Evolutionary conservation across 139 green algal genomes (phyloP), one percentile per base, ranked within the genome.

Genomic region (Chlamydomonas schloesseri): DNA sequence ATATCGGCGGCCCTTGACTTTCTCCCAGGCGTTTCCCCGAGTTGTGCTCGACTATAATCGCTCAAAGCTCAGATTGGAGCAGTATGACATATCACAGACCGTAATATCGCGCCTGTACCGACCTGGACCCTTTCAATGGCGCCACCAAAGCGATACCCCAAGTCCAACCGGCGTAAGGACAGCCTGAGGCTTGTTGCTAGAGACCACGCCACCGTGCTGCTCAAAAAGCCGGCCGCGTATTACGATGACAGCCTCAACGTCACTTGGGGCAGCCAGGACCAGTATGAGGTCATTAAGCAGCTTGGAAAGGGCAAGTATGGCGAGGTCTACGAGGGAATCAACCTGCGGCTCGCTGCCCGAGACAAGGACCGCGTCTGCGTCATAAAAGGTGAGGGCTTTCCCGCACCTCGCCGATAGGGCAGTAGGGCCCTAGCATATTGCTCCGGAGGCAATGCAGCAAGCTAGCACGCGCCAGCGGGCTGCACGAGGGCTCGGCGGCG

Each of bases 271-370:
- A 82, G 79, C 36, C 88, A 91, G 82, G 88, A 94, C n/a, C 71
- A 91, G 33, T 94, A 91, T 74, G 83, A 91, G 73, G 91, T 90
- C 28, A 73, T 50, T 34, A 86, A 93, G 26, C 99, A 99, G 87
- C 95, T 99, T n/a, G 97, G 97, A 1, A 94, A 97, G 71, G 98
- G 98, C 71, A 99, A 99, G 90, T 99, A 99, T 90, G 97, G 95
- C 82, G 98, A 99, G 90, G 98, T 99, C 62, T 99, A 99, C 87
- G 98, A 99, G 90, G 96, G 96, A 26, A 82, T 97, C 29, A 96
- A 99, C 87, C 71, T 90, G 18, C 42, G 37, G 93, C 50, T 85
- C 20, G 31, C 29, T 1, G 46, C 65, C 1, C 23, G 47, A 50
- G 76, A 71, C 34, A 81, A 55, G 37, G 74, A 71, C 77, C 89